A percentile compares a stretch with the other conserved stretches of the same genome.
Conservation (phyloP, 495 filamentous ascomycete species). For the Penicillium bovifimosum region DNA sequence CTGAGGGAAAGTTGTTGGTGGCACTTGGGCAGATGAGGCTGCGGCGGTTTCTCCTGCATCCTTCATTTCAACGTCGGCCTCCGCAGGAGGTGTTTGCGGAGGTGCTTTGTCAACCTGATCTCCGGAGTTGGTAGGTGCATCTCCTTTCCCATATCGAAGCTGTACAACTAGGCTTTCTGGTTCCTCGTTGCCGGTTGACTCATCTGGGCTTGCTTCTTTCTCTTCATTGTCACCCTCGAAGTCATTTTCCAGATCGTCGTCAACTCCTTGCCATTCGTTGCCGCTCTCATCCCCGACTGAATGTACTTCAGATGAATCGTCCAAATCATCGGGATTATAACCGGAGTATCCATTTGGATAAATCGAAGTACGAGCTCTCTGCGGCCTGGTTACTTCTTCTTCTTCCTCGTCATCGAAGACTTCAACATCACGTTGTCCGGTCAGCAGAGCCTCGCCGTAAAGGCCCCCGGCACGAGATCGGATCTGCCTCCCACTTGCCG, state of each 20-base stretch:
- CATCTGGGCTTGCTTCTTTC: slow-evolving; percentile 54
- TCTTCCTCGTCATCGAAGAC: slow-evolving; percentile 21
- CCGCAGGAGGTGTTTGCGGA: slow-evolving; percentile 17
- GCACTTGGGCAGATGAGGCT: slow-evolving; percentile 2
- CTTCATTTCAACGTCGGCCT: slow-evolving; percentile 13
- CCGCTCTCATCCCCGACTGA: slow-evolving; percentile 55
- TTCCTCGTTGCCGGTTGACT: slow-evolving; percentile 50
- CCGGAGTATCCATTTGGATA: slow-evolving; percentile 44
- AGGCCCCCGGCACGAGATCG: slow-evolving; percentile 66
- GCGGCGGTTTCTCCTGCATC: slow-evolving; percentile 1
- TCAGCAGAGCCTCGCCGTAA: slow-evolving; percentile 69
- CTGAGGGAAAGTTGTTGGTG: background rate
- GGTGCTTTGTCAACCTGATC: slow-evolving; percentile 19
- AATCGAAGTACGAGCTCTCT: slow-evolving; percentile 26
- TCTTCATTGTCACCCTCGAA: slow-evolving; percentile 62
- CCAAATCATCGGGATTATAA: slow-evolving; percentile 56
- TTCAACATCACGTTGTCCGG: slow-evolving; percentile 40
- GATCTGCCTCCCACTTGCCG: slow-evolving; percentile 85
- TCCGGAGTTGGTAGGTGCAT: slow-evolving; percentile 14
- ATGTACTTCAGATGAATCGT: slow-evolving; percentile 56
- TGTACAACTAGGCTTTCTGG: slow-evolving; percentile 60
- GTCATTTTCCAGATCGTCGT: slow-evolving; percentile 65
- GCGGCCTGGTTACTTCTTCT: slow-evolving; percentile 27
- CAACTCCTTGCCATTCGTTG: slow-evolving; percentile 63
- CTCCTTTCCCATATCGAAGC: slow-evolving; percentile 47